Base-by-base conservation (phyloP, 2,329 filamentous ascomycete genomes). In the Pyrenochaeta sp. region DNA sequence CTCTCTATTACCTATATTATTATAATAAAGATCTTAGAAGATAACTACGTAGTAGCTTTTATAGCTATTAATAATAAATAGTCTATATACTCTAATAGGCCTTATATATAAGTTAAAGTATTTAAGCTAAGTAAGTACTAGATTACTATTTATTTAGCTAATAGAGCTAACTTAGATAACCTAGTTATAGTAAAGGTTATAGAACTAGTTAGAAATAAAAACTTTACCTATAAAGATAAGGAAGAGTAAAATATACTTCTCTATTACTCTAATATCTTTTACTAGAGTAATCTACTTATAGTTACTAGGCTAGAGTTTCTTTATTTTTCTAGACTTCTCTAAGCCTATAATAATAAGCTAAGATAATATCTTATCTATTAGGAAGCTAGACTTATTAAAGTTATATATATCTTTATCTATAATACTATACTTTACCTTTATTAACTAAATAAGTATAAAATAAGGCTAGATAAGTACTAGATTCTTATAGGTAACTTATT, bases 261-360 rank as follows among this genome's bases (percentile, higher is more conserved):
- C 53, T 29, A 35, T 40, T 17, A 46, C 49, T 41, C 56, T 60
- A 27, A 69, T 61, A 27, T 44, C 48, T 39, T 58, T 40, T 45
- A 71, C 68, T 4, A 53, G 55, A n/a, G 59, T 72, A 42, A 58
- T 55, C 65, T 57, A 74, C 65, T 72, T 62, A n/a, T 62, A 61
- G 61, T 69, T 65, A 14, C 71, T 56, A 54, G 60, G 64, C 60
- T 72, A 51, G 9, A 62, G 35, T 39, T 40, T 30, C 54, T 64
- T 69, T 43, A 47, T 46, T 41, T 41, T 15, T 44, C 11, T 21
- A 35, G 41, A 44, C 39, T 43, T 45, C 48, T 68, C 53, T 58
- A 39, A 51, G 23, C 43, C 47, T 45, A 41, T 58, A 20, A 61
- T 45, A n/a, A 61, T 55, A 7, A 39, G 40, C 36, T 43, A 30